A percentile compares a stretch with the other conserved stretches of the same genome.
Conservation (phyloP, 2,329 filamentous ascomycete species). For the Exophiala alcalophila region DNA sequence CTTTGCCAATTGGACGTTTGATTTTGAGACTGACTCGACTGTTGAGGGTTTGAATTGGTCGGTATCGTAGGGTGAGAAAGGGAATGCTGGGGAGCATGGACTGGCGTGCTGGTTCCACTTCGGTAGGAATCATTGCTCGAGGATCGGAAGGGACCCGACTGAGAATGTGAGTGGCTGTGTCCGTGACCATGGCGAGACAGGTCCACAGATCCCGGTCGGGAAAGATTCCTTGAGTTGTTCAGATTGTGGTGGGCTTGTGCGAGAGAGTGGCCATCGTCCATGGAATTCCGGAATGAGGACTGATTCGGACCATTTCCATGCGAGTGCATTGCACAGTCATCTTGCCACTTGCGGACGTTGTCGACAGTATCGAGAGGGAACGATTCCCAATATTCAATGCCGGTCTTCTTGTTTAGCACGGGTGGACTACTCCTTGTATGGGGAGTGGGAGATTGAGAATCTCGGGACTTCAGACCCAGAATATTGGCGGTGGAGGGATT, state of each 20-base stretch:
- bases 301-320: slow-evolving; percentile 5
- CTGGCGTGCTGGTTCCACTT: slow-evolving; percentile 19
- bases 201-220: slow-evolving; percentile 21
- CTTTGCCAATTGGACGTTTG: slow-evolving; percentile 19
- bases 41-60: slow-evolving; percentile 8
- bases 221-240: slow-evolving; percentile 7
- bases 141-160: slow-evolving; percentile 15
- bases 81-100: slow-evolving; percentile 15
- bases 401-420: slow-evolving; percentile 33
- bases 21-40: slow-evolving; percentile 5
- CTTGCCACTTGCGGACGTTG: slow-evolving; percentile 39
- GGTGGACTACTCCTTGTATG: slow-evolving; percentile 23
- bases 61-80: slow-evolving; percentile 5
- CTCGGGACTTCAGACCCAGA: slow-evolving; percentile 15
- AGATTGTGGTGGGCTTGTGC: slow-evolving; percentile 5
- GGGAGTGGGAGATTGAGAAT: slow-evolving; percentile 24
- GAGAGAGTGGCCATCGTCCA: slow-evolving; percentile 3
- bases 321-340: slow-evolving; percentile 30
- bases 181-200: slow-evolving; percentile 8
- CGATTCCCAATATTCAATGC: slow-evolving; percentile 39
- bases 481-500: slow-evolving; percentile 1
- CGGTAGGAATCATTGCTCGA: slow-evolving; percentile 22
- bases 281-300: slow-evolving; percentile 14
- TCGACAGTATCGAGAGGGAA: slow-evolving; percentile 37
- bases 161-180: slow-evolving; percentile 7